These are phyloP conservation scores for Choiromyces venosus DNA, from an alignment of 495 filamentous ascomycete genomes.

Conservation along the genomic window DNA sequence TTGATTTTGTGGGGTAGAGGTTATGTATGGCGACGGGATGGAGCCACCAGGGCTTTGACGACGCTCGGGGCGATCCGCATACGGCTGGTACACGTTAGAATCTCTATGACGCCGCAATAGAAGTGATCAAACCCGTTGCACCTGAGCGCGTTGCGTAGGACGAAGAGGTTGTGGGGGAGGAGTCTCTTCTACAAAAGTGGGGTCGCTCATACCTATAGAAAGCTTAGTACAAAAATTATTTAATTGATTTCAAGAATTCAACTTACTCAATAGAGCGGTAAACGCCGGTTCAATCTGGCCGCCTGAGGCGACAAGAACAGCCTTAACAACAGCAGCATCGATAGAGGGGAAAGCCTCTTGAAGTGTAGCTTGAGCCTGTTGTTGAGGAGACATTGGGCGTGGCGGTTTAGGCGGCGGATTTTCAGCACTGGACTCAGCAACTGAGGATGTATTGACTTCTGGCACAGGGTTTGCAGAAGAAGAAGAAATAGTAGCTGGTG, in stretches of 20 bases:
- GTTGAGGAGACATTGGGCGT: constrained; percentile 69
- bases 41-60: constrained; percentile 1
- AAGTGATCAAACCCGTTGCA: constrained; percentile 12
- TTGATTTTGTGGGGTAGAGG: constrained; percentile 64
- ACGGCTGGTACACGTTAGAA: constrained; percentile 9
- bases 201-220: constrained; percentile 79
- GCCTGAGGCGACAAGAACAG: constrained; percentile 77
- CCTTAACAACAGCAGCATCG: constrained; percentile 75
- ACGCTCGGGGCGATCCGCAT: constrained; percentile 19
- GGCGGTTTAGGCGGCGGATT: constrained; percentile 77
- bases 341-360: constrained; percentile 90
- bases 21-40: constrained; percentile 25
- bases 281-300: constrained; percentile 90
- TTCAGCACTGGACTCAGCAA: constrained; percentile 48
- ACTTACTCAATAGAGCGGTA: constrained; percentile 80
- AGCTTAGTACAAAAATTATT: constrained; percentile 8
- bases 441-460: constrained; percentile 23
- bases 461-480: constrained; percentile 1
- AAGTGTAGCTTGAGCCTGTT: constrained; percentile 80
- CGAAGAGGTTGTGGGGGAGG: constrained; percentile 43
- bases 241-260: constrained; percentile 7
- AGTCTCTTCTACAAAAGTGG: constrained; percentile 62
- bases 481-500: background rate
- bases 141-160: constrained; percentile 8
- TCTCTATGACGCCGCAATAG: constrained; percentile 1